Evolutionary conservation across 768 basidiomycete genomes (phyloP).

Genomic region (Kwoniella europaea): DNA sequence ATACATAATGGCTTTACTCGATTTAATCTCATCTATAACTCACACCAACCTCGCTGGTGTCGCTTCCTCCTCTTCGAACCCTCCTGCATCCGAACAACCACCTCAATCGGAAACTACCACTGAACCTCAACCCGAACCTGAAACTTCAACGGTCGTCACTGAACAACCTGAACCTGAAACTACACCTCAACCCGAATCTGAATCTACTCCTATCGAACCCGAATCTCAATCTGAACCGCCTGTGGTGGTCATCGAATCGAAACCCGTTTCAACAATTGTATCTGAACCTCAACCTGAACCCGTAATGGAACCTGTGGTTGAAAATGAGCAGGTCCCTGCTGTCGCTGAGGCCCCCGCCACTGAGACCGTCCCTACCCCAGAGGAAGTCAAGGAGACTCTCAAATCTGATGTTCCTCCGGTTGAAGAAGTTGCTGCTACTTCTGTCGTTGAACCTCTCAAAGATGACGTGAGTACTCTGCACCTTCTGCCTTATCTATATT

Average conservation of each 20-base stretch:
- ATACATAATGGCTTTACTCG: conserved; percentile 23
- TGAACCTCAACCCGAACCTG: conserved; percentile 9
- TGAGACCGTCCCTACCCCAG: conserved; percentile 59
- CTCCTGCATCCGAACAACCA: neutral
- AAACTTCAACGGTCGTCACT: neutral
- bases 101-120: neutral
- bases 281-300: conserved; percentile 6
- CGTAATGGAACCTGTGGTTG: neutral
- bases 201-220: conserved; percentile 3
- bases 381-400: conserved; percentile 56
- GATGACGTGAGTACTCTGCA: conserved; percentile 29
- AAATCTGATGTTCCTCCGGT: conserved; percentile 30
- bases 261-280: neutral
- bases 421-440: conserved; percentile 31
- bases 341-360: conserved; percentile 59
- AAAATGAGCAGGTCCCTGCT: conserved; percentile 21
- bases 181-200: neutral
- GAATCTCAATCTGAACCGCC: conserved; percentile 1
- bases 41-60: conserved; percentile 17
- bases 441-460: conserved; percentile 27
- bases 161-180: neutral
- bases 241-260: conserved; percentile 7
- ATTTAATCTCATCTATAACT: conserved; percentile 13
- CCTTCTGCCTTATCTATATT: neutral
- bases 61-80: conserved; percentile 12